Evolutionary conservation across 257 asterid species (phyloP).

Genomic region (Cordia subcordata): DNA sequence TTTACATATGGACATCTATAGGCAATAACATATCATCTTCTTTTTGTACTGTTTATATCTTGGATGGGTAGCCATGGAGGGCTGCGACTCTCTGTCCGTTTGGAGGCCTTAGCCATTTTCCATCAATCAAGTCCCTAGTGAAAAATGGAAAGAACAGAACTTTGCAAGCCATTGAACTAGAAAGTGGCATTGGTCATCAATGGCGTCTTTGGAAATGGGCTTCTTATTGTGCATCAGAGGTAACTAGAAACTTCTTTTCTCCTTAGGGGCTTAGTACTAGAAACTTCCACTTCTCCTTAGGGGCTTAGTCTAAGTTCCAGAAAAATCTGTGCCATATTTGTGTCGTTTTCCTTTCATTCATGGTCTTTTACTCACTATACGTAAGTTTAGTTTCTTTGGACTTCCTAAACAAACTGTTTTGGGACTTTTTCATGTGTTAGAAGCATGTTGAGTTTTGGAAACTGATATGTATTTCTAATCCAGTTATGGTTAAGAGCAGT

Average conservation of each 20-base stretch:
- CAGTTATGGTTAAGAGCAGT: no score
- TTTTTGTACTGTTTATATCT: constrained; percentile 22
- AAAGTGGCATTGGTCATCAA: constrained; percentile 90
- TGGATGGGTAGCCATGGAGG: constrained; percentile 89
- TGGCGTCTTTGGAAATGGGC: constrained; percentile 99
- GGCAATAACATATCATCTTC: constrained; percentile 10
- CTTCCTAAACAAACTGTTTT: no score
- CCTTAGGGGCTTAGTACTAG: constrained; percentile 7
- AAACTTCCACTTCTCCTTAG: neutral
- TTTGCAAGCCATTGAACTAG: constrained; percentile 89
- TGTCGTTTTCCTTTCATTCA: no score
- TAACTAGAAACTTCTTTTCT: constrained; percentile 19
- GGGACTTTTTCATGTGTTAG: no score
- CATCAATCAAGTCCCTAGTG: constrained; percentile 73
- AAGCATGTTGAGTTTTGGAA: no score
- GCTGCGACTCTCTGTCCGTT: constrained; percentile 88
- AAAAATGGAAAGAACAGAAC: constrained; percentile 77
- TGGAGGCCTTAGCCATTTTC: constrained; percentile 62
- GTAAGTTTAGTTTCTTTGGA: no score
- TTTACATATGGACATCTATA: neutral
- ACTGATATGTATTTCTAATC: no score
- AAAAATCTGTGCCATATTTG: no score
- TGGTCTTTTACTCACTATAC: no score
- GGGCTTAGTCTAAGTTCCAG: no score
- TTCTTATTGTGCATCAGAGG: constrained; percentile 96